Percentiles rank a stretch among this genome's conserved stretches.
These are phyloP conservation scores for Populus tomentosa DNA, from an alignment of 441 rosid genomes.

Conservation along the genomic window DNA sequence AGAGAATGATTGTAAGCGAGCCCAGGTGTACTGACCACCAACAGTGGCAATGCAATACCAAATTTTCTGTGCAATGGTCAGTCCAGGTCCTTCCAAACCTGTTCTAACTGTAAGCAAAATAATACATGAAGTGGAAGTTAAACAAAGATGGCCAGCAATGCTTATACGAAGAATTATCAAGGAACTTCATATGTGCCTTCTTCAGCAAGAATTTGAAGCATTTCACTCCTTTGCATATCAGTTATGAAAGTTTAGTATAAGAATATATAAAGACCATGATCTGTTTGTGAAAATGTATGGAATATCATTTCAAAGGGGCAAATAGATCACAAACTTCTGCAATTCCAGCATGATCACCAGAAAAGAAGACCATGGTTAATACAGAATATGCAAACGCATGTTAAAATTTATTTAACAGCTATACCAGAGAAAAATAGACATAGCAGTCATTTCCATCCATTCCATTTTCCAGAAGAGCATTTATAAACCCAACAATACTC, in stretches of 20 bases:
- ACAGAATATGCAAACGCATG: not conserved
- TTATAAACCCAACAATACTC: conserved; percentile 5
- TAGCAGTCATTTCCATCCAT: not conserved
- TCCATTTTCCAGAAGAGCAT: conserved; percentile 1
- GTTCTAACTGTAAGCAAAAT: conserved; percentile 60
- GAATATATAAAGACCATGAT: not conserved
- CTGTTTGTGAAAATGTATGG: not conserved
- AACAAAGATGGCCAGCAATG: not conserved
- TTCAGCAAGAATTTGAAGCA: not conserved
- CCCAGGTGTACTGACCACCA: conserved; percentile 92
- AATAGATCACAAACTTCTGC: not conserved
- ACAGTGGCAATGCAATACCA: conserved; percentile 90
- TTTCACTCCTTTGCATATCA: not conserved
- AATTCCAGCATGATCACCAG: not conserved
- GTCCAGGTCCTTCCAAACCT: conserved; percentile 94
- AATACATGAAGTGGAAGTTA: conserved; percentile 5
- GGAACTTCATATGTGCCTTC: not conserved
- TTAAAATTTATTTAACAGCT: not conserved
- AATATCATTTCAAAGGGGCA: not conserved
- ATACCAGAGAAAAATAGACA: not conserved
- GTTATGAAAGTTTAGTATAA: not conserved
- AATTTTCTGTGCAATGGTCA: conserved; percentile 73
- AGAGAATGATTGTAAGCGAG: conserved; percentile 85
- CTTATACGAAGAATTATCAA: not conserved
- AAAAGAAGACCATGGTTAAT: not conserved